Base-by-base conservation (phyloP, 257 asterid species). In the Solanum virginianum region DNA sequence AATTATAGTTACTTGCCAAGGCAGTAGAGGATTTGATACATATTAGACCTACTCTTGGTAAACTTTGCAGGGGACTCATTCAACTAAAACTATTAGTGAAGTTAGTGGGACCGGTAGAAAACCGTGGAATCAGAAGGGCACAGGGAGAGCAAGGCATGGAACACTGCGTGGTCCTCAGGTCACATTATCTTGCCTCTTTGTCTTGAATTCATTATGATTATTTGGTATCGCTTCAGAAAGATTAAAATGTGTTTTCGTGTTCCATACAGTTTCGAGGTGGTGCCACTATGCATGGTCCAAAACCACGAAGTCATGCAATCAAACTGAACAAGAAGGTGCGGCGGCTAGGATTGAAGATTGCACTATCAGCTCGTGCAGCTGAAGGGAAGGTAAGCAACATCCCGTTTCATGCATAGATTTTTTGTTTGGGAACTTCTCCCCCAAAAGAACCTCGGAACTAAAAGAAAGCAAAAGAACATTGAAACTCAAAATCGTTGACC, bases 31-130 rank as follows among this genome's bases (percentile, higher is more conserved):
- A 53, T 77, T 77, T 26, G 53, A 26, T 15, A 8, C 10, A 17
- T 16, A 54, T 26, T 24, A 14, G 43, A 75, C 60, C 17, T 26
- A 32, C 39, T 69, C 81, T 29, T 51, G 51, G 69, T 68, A 65
- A 83, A 32, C 10, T 24, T 86, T 57, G 81, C 85, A 96, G 99
- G 99, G 99, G 41, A 95, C 98, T 47, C 98, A 96, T 86, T 95
- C 99, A 65, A 96, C 98, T 20, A 94, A 96, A 94, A 94, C 95
- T 81, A 89, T 93, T 45, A 94, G 98, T 83, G 98, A 96, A 91
- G 99, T 96, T 79, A 95, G 98, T 88, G 99, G 99, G 80, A 94
- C 98, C 75, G 99, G 99, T 36, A 90, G 92, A 89, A 96, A 95
- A 85, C 99, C 99, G 29, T 96, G 95, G 94, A 72, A 15, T 53